phyloP scores from a whole-genome alignment of 768 basidiomycete species.

The Rhizopogon roseolus region DNA sequence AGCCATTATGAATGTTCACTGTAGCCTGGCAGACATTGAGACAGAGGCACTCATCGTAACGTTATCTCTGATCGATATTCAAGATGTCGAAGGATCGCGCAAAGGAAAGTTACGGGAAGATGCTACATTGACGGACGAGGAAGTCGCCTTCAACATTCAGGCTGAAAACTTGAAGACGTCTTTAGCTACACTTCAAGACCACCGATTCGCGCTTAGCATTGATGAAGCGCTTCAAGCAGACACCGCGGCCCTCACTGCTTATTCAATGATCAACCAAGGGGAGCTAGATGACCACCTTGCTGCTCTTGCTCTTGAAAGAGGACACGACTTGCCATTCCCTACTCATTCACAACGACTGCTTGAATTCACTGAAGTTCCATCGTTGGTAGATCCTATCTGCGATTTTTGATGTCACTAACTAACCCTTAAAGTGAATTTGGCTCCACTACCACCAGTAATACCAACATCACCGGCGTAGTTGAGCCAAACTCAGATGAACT shows the following conservation, averaged over 20 bases:
- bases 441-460: background rate
- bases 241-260: slow-evolving; percentile 23
- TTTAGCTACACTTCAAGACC: slow-evolving; percentile 30
- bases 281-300: slow-evolving; percentile 38
- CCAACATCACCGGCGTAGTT: background rate
- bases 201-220: slow-evolving; percentile 37
- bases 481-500: background rate
- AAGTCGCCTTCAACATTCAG: slow-evolving; percentile 40
- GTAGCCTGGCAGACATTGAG: slow-evolving; percentile 23
- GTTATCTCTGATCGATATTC: slow-evolving; percentile 37
- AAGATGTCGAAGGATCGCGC: slow-evolving; percentile 23
- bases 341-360: slow-evolving; percentile 13
- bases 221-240: slow-evolving; percentile 36
- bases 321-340: slow-evolving; percentile 13
- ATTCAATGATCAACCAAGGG: slow-evolving; percentile 29
- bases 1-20: background rate
- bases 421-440: background rate
- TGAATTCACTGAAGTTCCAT: background rate
- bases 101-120: slow-evolving; percentile 35
- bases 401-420: background rate
- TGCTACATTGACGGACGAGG: slow-evolving; percentile 34
- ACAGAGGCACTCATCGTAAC: slow-evolving; percentile 33
- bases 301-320: slow-evolving; percentile 33
- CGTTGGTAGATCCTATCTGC: background rate
- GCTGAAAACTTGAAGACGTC: slow-evolving; percentile 28